phyloP scores from a whole-genome alignment of 176 grass and related monocot genomes.

The Oryza nivara region DNA sequence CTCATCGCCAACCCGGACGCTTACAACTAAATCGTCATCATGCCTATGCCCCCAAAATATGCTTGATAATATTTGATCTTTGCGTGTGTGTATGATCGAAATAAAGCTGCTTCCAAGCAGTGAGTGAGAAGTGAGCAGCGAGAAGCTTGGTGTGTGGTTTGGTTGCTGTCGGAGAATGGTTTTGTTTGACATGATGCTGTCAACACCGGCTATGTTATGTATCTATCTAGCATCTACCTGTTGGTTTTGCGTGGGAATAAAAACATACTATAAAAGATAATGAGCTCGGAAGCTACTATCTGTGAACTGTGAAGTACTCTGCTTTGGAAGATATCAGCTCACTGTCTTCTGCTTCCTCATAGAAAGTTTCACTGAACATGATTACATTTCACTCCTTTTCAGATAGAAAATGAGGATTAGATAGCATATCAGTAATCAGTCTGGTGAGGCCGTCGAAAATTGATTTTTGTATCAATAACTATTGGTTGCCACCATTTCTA shows the following conservation, averaged over 20 bases:
- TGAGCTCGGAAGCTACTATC: no score
- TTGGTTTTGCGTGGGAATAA: neutral
- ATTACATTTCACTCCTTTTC: neutral
- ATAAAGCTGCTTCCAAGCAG: constrained; percentile 24
- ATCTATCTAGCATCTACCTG: neutral
- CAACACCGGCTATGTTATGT: neutral
- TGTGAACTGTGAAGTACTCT: no score
- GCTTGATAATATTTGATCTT: neutral
- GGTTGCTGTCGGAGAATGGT: neutral
- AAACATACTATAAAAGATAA: neutral
- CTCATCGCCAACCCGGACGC: constrained; percentile 62
- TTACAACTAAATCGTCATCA: neutral
- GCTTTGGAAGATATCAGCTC: no score
- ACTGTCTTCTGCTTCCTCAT: neutral
- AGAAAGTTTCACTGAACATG: no score
- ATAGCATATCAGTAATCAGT: neutral
- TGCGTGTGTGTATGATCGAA: neutral
- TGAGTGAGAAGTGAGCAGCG: neutral
- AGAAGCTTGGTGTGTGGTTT: neutral
- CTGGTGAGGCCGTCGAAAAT: neutral
- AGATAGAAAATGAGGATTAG: neutral
- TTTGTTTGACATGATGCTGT: neutral
- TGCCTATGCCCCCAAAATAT: constrained; percentile 23
- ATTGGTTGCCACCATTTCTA: no score
- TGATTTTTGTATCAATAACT: neutral